phyloP scores from a whole-genome alignment of 108 stramenopile genomes.

The Nitzschia sp. region DNA sequence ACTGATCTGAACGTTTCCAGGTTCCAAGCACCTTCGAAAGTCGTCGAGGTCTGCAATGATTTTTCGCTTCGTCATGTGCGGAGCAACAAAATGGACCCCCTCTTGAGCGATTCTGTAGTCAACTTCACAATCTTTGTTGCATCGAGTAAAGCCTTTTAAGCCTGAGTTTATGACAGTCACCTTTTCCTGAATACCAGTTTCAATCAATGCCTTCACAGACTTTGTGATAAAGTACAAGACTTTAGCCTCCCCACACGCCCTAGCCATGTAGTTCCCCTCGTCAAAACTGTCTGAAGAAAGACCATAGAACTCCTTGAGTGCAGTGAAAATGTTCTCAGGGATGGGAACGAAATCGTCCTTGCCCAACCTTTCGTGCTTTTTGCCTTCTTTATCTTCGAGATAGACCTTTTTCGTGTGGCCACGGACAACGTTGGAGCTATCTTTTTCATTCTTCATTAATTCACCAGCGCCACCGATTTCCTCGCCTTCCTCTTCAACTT shows the following conservation, averaged over 20 bases:
- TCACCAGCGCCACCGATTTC: slow-evolving; percentile 23
- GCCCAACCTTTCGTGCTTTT: slow-evolving; percentile 49
- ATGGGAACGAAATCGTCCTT: slow-evolving; percentile 74
- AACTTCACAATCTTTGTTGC: slow-evolving; percentile 55
- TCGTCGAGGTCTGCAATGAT: slow-evolving; percentile 59
- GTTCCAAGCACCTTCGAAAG: slow-evolving; percentile 63
- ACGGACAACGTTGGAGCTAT: background rate
- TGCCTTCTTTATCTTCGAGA: slow-evolving; percentile 37
- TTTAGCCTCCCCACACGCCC: slow-evolving; percentile 72
- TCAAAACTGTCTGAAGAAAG: slow-evolving; percentile 60
- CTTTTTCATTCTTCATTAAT: slow-evolving; percentile 12
- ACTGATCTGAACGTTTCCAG: slow-evolving; percentile 29
- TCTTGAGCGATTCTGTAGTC: slow-evolving; percentile 78
- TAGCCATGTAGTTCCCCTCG: slow-evolving; percentile 69
- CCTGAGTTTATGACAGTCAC: slow-evolving; percentile 81
- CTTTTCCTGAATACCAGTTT: slow-evolving; percentile 69
- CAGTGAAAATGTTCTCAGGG: slow-evolving; percentile 52
- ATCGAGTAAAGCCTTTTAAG: slow-evolving; percentile 74
- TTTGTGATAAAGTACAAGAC: slow-evolving; percentile 77
- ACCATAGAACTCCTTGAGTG: slow-evolving; percentile 76
- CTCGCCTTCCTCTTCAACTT: slow-evolving; percentile 2
- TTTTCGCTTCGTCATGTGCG: slow-evolving; percentile 82
- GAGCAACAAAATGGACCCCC: slow-evolving; percentile 74
- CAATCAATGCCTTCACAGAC: slow-evolving; percentile 69
- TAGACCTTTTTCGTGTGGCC: slow-evolving; percentile 26